These are phyloP conservation scores for Mucor lusitanicus DNA, from an alignment of 371 early-diverging fungal species.

Conservation along the genomic window DNA sequence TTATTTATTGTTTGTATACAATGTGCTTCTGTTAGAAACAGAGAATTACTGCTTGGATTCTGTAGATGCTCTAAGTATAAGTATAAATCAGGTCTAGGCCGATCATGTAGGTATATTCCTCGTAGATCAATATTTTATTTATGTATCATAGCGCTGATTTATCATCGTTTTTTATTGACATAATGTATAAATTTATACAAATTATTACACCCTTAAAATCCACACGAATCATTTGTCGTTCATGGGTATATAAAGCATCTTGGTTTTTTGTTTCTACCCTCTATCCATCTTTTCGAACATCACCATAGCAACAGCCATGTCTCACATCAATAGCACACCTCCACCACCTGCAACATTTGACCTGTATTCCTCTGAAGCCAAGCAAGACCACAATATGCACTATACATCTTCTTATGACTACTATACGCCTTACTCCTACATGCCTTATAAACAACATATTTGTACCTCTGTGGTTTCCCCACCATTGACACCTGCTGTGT, in stretches of 20 bases:
- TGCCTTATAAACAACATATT: neutral
- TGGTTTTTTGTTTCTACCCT: neutral
- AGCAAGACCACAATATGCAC: neutral
- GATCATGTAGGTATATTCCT: neutral
- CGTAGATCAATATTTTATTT: slow-evolving; percentile 8
- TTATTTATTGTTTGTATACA: neutral
- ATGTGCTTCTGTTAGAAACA: neutral
- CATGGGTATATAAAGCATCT: neutral
- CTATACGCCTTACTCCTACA: neutral
- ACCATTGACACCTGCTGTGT: slow-evolving; percentile 28
- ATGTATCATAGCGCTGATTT: neutral
- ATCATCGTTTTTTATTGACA: slow-evolving; percentile 1
- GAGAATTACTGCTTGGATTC: slow-evolving; percentile 8
- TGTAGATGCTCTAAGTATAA: neutral
- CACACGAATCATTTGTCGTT: neutral
- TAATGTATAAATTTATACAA: neutral
- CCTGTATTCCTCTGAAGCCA: neutral
- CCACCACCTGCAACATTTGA: neutral
- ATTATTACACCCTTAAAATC: neutral
- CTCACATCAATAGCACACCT: neutral
- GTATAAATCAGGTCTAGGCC: slow-evolving; percentile 5
- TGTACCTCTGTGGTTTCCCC: slow-evolving; percentile 24
- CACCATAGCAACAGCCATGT: neutral
- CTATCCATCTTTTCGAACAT: neutral
- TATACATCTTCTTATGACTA: neutral